Evolutionary conservation across 148 eudicot genomes (phyloP).

Genomic region (Vaccinium corymbosum): DNA sequence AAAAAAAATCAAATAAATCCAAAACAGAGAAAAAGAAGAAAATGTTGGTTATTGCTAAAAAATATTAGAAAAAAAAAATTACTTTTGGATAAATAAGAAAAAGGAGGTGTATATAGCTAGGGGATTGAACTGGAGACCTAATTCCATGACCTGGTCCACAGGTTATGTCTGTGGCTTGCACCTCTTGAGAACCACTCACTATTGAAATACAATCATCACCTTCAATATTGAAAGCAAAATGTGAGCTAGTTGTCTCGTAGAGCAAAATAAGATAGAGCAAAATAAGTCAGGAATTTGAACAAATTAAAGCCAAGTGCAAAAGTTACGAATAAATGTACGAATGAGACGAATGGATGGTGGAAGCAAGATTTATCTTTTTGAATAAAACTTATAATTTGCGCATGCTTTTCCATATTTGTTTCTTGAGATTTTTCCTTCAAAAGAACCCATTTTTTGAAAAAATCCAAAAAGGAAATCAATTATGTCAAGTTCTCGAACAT

Average conservation of each 20-base stretch:
- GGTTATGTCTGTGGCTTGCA: slow-evolving; percentile 39
- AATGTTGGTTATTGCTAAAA: neutral
- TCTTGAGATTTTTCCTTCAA: neutral
- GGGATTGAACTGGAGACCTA: slow-evolving; percentile 36
- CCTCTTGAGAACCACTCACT: slow-evolving; percentile 44
- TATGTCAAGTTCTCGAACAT: neutral
- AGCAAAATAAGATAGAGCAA: no score
- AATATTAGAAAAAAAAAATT: neutral
- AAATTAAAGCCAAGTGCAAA: no score
- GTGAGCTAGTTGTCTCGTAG: neutral
- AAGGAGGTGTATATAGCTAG: neutral
- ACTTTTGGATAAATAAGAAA: no score
- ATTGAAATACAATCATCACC: slow-evolving; percentile 89
- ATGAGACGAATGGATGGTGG: no score
- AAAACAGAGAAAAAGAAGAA: neutral
- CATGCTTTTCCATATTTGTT: no score
- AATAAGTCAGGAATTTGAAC: no score
- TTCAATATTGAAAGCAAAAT: neutral
- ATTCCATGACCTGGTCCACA: slow-evolving; percentile 97
- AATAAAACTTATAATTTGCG: no score
- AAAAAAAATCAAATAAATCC: neutral
- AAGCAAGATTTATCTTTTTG: no score
- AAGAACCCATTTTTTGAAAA: neutral
- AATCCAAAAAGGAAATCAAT: neutral
- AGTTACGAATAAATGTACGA: no score